Conservation (phyloP, 2,329 filamentous ascomycete species). For the Alternaria viburni region DNA sequence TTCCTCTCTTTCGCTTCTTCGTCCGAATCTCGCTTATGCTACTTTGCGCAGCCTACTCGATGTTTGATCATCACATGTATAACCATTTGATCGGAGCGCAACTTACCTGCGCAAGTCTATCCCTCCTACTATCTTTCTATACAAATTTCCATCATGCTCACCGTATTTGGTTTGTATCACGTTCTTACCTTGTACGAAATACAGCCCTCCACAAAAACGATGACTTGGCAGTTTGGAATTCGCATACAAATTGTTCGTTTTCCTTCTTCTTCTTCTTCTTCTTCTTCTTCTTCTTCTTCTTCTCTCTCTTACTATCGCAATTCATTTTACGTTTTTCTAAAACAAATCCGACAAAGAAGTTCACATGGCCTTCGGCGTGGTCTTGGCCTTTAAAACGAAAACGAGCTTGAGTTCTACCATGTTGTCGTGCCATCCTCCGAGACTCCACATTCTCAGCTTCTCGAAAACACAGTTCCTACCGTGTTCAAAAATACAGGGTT, state of each 20-base stretch:
- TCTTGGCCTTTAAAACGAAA: no score
- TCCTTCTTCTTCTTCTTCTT: not conserved
- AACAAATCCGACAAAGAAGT: no score
- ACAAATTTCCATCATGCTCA: no score
- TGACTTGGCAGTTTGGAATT: not conserved
- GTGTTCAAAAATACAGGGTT: no score
- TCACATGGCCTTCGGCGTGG: no score
- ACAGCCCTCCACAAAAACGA: not conserved
- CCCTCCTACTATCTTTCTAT: no score
- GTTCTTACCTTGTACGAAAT: rapidly evolving
- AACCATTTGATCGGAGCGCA: no score
- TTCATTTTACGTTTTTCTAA: rapidly evolving
- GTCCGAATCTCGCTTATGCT: not conserved
- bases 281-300: no score
- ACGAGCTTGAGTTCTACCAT: no score
- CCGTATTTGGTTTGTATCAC: not conserved
- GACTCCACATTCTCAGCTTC: not conserved
- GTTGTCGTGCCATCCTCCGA: not conserved
- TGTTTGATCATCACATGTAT: no score
- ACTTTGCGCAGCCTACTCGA: not conserved
- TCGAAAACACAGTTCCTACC: not conserved
- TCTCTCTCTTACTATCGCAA: rapidly evolving
- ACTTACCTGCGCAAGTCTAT: no score
- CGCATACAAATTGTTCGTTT: not conserved
- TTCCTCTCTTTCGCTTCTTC: not conserved